Conservation (phyloP, 768 basidiomycete species). For the Gloeophyllum trabeum region DNA sequence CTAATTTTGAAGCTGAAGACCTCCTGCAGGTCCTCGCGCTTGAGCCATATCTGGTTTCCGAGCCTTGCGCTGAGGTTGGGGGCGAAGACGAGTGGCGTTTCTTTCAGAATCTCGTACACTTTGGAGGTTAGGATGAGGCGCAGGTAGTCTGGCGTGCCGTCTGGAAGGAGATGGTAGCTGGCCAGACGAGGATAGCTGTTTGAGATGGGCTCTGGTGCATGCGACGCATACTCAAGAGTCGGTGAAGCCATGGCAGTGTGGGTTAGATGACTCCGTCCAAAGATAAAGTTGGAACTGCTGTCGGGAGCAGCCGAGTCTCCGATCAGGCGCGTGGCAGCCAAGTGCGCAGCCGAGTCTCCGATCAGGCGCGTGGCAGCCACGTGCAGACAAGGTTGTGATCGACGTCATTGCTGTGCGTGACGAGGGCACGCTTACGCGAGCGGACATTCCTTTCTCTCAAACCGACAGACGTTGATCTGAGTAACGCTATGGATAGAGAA, state of each 20-base stretch:
- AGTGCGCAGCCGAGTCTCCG: too few species aligned
- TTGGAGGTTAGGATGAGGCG: slow-evolving; percentile 81
- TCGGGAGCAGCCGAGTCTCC: background rate
- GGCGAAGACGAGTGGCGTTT: slow-evolving; percentile 85
- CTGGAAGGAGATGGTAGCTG: slow-evolving; percentile 50
- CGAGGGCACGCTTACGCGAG: too few species aligned
- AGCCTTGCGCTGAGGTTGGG: slow-evolving; percentile 78
- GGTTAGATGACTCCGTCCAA: background rate
- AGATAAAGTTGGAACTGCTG: background rate
- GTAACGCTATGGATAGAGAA: too few species aligned
- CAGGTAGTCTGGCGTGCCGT: slow-evolving; percentile 76
- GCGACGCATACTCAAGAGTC: slow-evolving; percentile 58
- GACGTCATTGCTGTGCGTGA: too few species aligned
- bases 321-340: too few species aligned
- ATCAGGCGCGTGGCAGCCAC: too few species aligned
- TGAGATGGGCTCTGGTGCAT: slow-evolving; percentile 48
- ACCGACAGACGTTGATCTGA: too few species aligned
- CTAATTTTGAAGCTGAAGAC: slow-evolving; percentile 99
- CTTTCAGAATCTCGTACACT: slow-evolving; percentile 81
- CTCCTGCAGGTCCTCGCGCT: slow-evolving; percentile 93
- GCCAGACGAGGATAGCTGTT: slow-evolving; percentile 51
- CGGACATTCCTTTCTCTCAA: too few species aligned
- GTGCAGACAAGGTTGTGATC: too few species aligned
- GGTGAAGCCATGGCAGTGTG: slow-evolving; percentile 27
- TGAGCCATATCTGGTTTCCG: slow-evolving; percentile 92